These are phyloP conservation scores for Bombardia bombarda DNA, from an alignment of 495 filamentous ascomycete genomes.

Conservation along the genomic window DNA sequence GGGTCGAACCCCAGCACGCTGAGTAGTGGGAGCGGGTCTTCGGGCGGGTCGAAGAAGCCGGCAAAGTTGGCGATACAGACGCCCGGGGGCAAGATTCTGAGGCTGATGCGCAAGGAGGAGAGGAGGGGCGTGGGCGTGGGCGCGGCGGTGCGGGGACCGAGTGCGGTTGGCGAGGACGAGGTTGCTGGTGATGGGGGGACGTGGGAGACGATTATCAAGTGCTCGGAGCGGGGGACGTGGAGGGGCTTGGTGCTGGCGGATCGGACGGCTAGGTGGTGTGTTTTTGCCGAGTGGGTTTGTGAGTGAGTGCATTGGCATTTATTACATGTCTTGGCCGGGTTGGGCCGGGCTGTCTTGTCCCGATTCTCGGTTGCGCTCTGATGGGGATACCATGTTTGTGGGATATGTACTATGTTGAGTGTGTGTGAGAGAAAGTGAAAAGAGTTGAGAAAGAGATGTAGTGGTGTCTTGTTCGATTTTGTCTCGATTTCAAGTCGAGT, in stretches of 20 bases:
- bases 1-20: constrained; percentile 47
- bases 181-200: constrained; percentile 66
- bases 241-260: constrained; percentile 90
- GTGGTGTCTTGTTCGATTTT: too few species aligned
- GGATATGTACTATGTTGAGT: too few species aligned
- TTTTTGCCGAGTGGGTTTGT: constrained; percentile 92
- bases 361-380: too few species aligned
- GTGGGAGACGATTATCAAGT: constrained; percentile 98
- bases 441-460: too few species aligned
- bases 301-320: too few species aligned
- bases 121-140: constrained; percentile 38
- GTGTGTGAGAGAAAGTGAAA: too few species aligned
- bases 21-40: constrained; percentile 27
- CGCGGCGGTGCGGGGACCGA: constrained; percentile 29
- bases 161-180: constrained; percentile 37
- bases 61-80: constrained; percentile 94
- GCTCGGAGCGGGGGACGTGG: constrained; percentile 85
- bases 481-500: too few species aligned
- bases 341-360: too few species aligned
- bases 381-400: too few species aligned
- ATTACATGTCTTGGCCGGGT: too few species aligned
- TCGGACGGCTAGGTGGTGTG: constrained; percentile 93
- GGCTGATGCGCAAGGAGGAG: constrained; percentile 84
- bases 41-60: constrained; percentile 56
- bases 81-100: constrained; percentile 88